Evolutionary conservation across 2,329 filamentous ascomycete species (phyloP).

Genomic region (Claviceps maximensis): DNA sequence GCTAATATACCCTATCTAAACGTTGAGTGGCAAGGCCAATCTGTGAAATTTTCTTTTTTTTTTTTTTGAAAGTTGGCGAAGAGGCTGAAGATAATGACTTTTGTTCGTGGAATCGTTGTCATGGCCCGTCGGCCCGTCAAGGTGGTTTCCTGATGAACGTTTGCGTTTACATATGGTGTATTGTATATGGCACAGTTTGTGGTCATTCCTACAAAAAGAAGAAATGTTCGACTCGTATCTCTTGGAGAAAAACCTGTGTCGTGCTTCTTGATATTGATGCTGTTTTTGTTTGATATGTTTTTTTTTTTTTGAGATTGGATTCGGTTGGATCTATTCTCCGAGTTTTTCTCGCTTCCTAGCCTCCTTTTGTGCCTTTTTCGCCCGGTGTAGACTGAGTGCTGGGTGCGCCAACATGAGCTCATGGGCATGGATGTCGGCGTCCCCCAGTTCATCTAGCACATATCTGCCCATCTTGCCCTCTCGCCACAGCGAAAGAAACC

Average conservation of each 20-base stretch:
- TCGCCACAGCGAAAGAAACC: constrained; percentile 74
- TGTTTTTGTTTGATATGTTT: too few relatives aligned
- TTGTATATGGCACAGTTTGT: neutral
- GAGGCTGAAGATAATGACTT: neutral
- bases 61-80: neutral
- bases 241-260: too few relatives aligned
- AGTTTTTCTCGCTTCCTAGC: constrained; percentile 32
- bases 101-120: neutral
- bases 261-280: too few relatives aligned
- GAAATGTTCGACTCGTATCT: too few relatives aligned
- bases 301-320: too few relatives aligned
- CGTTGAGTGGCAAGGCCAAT: neutral
- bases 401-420: constrained; percentile 33
- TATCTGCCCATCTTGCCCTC: constrained; percentile 63
- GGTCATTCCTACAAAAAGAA: too few relatives aligned
- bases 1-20: constrained; percentile 10
- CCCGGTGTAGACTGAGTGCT: constrained; percentile 51
- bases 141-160: neutral
- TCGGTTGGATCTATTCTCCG: neutral
- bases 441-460: constrained; percentile 62
- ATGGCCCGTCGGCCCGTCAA: neutral
- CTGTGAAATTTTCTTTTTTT: neutral
- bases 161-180: neutral
- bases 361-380: constrained; percentile 52
- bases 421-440: constrained; percentile 39